phyloP scores from a whole-genome alignment of 176 grass and related monocot genomes.

The Thalia dealbata region DNA sequence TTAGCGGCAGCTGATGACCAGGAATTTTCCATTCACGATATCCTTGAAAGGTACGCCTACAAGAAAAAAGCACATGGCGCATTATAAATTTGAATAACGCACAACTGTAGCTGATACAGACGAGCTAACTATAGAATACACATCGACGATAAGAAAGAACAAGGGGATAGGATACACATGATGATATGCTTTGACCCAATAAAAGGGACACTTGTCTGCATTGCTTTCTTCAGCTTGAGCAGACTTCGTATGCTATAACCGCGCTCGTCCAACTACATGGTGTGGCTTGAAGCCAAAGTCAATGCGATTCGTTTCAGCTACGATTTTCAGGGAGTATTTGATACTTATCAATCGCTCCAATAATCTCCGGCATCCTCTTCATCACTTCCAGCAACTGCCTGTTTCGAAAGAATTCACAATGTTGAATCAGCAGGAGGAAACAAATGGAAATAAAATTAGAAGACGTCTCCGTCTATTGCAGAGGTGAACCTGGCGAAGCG shows the following conservation, averaged over 20 bases:
- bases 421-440: background rate
- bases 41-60: too few species aligned
- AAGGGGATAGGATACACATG: background rate
- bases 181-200: background rate
- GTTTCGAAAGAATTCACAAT: constrained; percentile 10
- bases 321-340: background rate
- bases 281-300: background rate
- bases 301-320: background rate
- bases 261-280: background rate
- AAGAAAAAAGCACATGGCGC: background rate
- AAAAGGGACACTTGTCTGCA: background rate
- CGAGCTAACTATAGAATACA: background rate
- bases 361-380: constrained; percentile 79
- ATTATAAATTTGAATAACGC: background rate
- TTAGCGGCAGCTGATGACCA: too few species aligned
- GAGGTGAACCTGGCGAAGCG: constrained; percentile 63
- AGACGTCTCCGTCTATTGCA: background rate
- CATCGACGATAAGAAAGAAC: background rate
- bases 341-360: constrained; percentile 65
- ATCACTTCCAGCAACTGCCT: constrained; percentile 84
- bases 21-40: too few species aligned
- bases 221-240: background rate
- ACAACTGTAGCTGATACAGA: background rate
- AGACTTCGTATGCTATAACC: background rate
- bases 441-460: background rate